Evolutionary conservation across 768 basidiomycete species (phyloP).

Genomic region (Ramaria rubella): DNA sequence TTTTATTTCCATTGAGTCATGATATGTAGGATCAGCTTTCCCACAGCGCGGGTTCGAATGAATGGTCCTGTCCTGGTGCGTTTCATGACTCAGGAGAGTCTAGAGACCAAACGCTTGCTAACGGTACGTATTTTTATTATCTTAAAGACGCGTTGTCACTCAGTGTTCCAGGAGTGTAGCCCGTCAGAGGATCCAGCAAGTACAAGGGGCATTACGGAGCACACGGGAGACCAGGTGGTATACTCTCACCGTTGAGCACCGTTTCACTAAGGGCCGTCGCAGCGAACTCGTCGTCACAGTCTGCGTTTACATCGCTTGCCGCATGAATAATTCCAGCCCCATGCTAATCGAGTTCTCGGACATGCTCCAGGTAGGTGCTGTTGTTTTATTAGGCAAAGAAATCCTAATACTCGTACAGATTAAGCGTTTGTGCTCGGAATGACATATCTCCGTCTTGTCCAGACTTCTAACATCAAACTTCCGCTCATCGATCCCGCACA

Average conservation of each 20-base stretch:
- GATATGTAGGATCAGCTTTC: neutral
- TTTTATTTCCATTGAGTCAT: neutral
- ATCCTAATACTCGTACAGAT: conserved; percentile 48
- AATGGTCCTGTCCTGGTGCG: conserved; percentile 76
- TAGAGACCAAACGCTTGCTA: conserved; percentile 84
- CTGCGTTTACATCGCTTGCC: conserved; percentile 89
- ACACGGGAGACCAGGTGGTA: conserved; percentile 74
- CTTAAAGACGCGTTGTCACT: neutral
- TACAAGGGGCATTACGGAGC: conserved; percentile 74
- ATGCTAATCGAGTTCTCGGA: conserved; percentile 99
- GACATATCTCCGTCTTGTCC: conserved; percentile 91
- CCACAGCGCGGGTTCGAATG: conserved; percentile 71
- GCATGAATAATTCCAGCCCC: conserved; percentile 88
- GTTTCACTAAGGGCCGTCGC: conserved; percentile 89
- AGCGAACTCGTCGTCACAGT: conserved; percentile 92
- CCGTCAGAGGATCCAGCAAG: conserved; percentile 73
- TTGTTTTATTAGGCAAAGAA: neutral
- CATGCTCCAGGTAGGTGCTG: conserved; percentile 61
- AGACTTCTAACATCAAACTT: conserved; percentile 74
- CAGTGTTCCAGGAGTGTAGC: conserved; percentile 38
- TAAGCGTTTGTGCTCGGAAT: conserved; percentile 97
- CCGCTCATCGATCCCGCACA: conserved; percentile 94
- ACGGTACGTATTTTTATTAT: conserved; percentile 49
- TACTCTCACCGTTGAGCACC: conserved; percentile 88
- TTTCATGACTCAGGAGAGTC: conserved; percentile 75